These are phyloP conservation scores for Phaeotremella fagi DNA, from an alignment of 768 basidiomycete species.

Conservation along the genomic window DNA sequence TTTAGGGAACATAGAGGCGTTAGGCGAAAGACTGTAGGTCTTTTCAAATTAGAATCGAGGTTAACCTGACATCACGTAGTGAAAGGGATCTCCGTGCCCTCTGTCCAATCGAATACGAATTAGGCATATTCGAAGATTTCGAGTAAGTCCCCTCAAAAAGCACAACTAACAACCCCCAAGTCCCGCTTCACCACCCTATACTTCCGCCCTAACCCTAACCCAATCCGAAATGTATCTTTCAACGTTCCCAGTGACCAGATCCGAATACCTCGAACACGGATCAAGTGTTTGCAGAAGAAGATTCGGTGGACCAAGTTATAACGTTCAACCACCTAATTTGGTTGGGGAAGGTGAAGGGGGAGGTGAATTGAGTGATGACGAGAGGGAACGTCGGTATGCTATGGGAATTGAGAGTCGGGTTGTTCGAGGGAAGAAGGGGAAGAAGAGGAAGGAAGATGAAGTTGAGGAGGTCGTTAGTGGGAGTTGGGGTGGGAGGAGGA, in stretches of 20 bases:
- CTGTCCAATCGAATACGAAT: constrained; percentile 75
- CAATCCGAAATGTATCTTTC: constrained; percentile 56
- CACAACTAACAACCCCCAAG: constrained; percentile 8
- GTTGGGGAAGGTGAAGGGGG: constrained; percentile 12
- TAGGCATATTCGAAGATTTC: constrained; percentile 64
- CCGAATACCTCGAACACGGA: constrained; percentile 81
- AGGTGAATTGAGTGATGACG: constrained; percentile 33
- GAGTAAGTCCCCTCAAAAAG: constrained; percentile 57
- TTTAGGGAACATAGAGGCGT: constrained; percentile 67
- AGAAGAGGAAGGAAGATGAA: constrained; percentile 26
- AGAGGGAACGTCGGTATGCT: constrained; percentile 40
- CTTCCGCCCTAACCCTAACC: constrained; percentile 52
- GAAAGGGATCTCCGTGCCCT: constrained; percentile 68
- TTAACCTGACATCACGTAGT: constrained; percentile 50
- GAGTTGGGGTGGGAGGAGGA: constrained; percentile 41
- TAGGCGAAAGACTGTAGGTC: constrained; percentile 69
- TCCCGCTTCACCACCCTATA: constrained; percentile 36
- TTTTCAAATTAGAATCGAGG: not conserved
- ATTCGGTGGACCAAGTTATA: constrained; percentile 52
- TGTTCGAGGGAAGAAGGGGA: constrained; percentile 15
- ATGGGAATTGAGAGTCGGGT: constrained; percentile 32
- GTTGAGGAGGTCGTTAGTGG: constrained; percentile 38
- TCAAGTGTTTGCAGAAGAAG: constrained; percentile 69
- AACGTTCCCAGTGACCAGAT: constrained; percentile 61
- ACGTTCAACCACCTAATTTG: constrained; percentile 34